These are phyloP conservation scores for Lenwebbia sp. DNA, from an alignment of 345 rosid species.

Conservation along the genomic window DNA sequence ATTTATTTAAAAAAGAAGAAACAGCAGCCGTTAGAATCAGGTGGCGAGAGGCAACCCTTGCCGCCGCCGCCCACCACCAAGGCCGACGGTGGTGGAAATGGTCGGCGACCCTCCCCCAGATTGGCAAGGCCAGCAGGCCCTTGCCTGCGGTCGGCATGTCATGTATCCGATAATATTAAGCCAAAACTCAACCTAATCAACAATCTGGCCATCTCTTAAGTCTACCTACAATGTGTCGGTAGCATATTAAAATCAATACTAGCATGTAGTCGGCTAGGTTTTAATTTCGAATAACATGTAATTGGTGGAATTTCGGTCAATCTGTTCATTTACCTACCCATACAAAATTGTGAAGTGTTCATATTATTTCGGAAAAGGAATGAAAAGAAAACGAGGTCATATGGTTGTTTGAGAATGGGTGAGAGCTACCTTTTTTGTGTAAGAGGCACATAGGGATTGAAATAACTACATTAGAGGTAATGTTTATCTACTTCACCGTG, in stretches of 20 bases:
- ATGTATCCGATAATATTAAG: neutral
- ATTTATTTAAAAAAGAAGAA: too few relatives aligned
- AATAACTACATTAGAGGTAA: neutral
- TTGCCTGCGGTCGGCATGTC: neutral
- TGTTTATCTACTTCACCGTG: neutral
- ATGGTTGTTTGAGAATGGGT: neutral
- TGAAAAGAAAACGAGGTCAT: neutral
- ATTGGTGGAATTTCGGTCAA: neutral
- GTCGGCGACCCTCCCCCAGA: too few relatives aligned
- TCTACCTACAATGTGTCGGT: neutral
- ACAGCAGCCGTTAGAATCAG: too few relatives aligned
- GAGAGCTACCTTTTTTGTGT: neutral
- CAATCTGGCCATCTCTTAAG: neutral
- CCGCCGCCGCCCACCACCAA: too few relatives aligned
- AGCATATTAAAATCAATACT: neutral
- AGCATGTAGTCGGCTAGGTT: neutral
- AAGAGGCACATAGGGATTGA: neutral
- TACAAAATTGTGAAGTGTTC: neutral
- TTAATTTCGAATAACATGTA: neutral
- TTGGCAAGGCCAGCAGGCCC: too few relatives aligned
- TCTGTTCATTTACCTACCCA: neutral
- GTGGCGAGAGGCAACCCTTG: too few relatives aligned
- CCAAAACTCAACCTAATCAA: neutral
- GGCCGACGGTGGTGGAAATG: too few relatives aligned
- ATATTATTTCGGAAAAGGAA: neutral